A percentile compares a stretch with the other conserved stretches of the same genome.
These are phyloP conservation scores for Sophora flavescens DNA, from an alignment of 306 rosid species.

Conservation along the genomic window DNA sequence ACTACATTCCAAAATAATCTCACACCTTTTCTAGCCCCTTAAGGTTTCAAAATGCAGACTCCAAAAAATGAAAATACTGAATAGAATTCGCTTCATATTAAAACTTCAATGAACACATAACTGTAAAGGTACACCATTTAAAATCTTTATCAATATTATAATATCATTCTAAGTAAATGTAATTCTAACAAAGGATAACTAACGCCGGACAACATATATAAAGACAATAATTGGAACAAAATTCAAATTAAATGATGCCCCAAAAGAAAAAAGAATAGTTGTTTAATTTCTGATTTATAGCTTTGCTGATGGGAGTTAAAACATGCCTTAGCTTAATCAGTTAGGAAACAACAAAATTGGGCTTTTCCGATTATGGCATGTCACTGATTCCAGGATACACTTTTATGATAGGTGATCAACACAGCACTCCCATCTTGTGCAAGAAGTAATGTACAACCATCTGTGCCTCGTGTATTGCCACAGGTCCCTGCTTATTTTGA, in stretches of 20 bases:
- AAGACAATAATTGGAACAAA: background rate
- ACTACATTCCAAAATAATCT: too few relatives aligned
- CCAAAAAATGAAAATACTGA: background rate
- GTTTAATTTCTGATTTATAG: conserved; percentile 40
- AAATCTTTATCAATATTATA: conserved; percentile 15
- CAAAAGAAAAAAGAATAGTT: background rate
- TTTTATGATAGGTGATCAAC: conserved; percentile 22
- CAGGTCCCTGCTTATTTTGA: conserved; percentile 29
- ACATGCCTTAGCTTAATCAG: conserved; percentile 17
- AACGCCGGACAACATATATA: background rate
- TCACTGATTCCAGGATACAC: conserved; percentile 31
- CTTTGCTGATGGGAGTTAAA: background rate
- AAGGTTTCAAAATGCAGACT: background rate
- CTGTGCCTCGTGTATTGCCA: conserved; percentile 11
- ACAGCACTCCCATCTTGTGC: conserved; percentile 1
- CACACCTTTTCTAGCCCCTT: background rate
- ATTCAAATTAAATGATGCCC: conserved; percentile 22
- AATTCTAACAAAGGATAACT: conserved; percentile 21
- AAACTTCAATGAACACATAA: background rate
- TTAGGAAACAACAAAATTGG: conserved; percentile 44
- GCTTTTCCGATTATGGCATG: conserved; percentile 38
- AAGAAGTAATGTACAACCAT: background rate
- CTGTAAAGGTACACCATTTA: background rate
- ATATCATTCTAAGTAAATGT: background rate
- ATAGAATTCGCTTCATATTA: background rate